Percentiles rank a stretch among this genome's conserved stretches.
Evolutionary conservation across 2,329 filamentous ascomycete genomes (phyloP).

Genomic region (Trichoderma aggressivum): DNA sequence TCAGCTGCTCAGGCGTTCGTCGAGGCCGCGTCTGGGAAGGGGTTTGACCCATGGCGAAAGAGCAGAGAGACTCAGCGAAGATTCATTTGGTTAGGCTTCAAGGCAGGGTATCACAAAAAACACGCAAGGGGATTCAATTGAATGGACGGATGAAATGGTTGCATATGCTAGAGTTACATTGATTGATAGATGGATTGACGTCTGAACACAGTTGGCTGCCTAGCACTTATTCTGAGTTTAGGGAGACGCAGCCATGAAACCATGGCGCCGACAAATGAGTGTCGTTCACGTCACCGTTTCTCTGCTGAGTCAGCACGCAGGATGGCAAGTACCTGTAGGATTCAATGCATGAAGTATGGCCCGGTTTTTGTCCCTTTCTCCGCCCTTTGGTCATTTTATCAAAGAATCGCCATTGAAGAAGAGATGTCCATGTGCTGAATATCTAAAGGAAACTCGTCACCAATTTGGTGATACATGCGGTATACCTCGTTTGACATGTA

Average conservation of each 20-base stretch:
- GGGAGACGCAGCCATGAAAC: neutral
- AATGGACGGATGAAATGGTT: neutral
- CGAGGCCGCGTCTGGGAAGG: conserved; percentile 45
- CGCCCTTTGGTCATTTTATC: too few relatives aligned
- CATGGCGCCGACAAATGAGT: neutral
- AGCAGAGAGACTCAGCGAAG: neutral
- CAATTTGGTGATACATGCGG: neutral
- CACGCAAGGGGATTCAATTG: neutral
- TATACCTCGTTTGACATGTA: neutral
- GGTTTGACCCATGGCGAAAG: conserved; percentile 49
- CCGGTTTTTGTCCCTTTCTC: neutral
- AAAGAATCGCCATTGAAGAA: neutral
- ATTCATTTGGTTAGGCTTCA: neutral
- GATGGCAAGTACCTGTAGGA: neutral
- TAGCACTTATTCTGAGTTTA: neutral
- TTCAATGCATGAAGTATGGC: neutral
- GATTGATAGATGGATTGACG: neutral
- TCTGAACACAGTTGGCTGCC: neutral
- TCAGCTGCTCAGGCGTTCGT: conserved; percentile 51
- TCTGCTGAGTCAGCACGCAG: neutral
- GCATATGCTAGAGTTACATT: conserved; percentile 4
- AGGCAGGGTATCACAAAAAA: neutral
- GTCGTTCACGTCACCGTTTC: neutral
- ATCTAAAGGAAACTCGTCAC: neutral
- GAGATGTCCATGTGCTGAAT: neutral